A percentile compares a stretch with the other conserved stretches of the same genome.
phyloP scores from a whole-genome alignment of 1,139 yeast genomes.

The Wickerhamomyces sp. region DNA sequence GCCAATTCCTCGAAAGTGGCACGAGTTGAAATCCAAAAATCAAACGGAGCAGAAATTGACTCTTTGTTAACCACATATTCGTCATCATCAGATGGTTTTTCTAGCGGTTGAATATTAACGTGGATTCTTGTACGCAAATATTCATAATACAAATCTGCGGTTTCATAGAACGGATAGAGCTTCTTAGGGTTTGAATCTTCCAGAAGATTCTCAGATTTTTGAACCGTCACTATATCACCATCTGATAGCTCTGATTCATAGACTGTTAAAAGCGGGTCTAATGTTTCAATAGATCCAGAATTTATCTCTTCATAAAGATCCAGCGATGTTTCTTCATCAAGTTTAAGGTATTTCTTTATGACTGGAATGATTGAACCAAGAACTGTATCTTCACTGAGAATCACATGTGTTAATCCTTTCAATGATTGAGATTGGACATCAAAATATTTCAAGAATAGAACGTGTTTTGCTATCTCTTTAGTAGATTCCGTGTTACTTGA shows the following conservation, averaged over 20 bases:
- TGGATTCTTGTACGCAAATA: conserved; percentile 66
- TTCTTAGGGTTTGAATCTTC: conserved; percentile 17
- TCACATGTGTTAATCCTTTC: conserved; percentile 60
- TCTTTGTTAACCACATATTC: conserved; percentile 36
- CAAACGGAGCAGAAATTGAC: conserved; percentile 31
- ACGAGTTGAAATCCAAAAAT: conserved; percentile 66
- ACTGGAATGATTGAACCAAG: conserved; percentile 42
- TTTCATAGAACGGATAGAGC: conserved; percentile 25
- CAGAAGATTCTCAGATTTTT: conserved; percentile 27
- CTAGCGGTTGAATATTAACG: conserved; percentile 48
- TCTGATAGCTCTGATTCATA: conserved; percentile 62
- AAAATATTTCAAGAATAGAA: conserved; percentile 68
- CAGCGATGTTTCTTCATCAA: conserved; percentile 37
- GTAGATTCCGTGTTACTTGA: conserved; percentile 4
- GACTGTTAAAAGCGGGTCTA: conserved; percentile 33
- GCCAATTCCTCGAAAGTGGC: conserved; percentile 60
- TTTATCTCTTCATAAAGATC: conserved; percentile 68
- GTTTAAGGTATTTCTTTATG: conserved; percentile 42
- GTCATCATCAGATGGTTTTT: conserved; percentile 45
- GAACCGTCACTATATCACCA: conserved; percentile 77
- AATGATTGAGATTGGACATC: conserved; percentile 53
- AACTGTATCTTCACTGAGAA: conserved; percentile 46
- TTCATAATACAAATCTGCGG: conserved; percentile 52
- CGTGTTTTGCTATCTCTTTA: conserved; percentile 36
- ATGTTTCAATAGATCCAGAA: conserved; percentile 53